phyloP scores from a whole-genome alignment of 2,329 filamentous ascomycete species.

The Alternaria brassicae region DNA sequence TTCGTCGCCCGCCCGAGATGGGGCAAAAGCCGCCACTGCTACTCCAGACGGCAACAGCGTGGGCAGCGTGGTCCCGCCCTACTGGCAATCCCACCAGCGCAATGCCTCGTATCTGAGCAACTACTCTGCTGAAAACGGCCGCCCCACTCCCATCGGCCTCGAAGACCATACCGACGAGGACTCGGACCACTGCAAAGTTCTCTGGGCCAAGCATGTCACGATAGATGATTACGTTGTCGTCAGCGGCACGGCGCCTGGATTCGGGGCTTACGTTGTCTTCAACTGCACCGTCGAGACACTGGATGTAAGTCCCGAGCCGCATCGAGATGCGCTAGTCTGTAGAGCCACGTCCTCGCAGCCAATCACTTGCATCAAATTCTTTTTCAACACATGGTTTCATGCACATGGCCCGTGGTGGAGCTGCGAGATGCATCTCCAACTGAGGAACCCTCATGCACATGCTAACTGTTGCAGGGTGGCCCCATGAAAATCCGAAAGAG shows the following conservation, averaged over 20 bases:
- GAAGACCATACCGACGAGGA: slow-evolving; percentile 69
- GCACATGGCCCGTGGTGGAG: slow-evolving; percentile 15
- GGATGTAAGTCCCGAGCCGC: slow-evolving; percentile 64
- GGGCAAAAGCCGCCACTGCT: slow-evolving; percentile 29
- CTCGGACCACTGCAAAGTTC: slow-evolving; percentile 62
- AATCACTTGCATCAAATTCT: slow-evolving; percentile 16
- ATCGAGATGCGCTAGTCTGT: slow-evolving; percentile 22
- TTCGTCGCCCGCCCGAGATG: slow-evolving; percentile 32
- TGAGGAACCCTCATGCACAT: slow-evolving; percentile 1
- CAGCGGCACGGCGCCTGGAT: slow-evolving; percentile 61
- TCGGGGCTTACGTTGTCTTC: slow-evolving; percentile 96
- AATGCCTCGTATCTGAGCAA: slow-evolving; percentile 47
- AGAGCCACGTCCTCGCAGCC: slow-evolving; percentile 20
- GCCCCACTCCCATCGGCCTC: slow-evolving; percentile 61
- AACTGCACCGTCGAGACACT: slow-evolving; percentile 88
- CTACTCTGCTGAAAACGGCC: slow-evolving; percentile 44
- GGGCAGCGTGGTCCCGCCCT: slow-evolving; percentile 53
- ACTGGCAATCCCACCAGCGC: slow-evolving; percentile 55
- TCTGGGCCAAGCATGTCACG: slow-evolving; percentile 68
- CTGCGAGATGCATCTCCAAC: slow-evolving; percentile 7
- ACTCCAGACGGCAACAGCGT: slow-evolving; percentile 42
- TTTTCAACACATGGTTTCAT: slow-evolving; percentile 14
- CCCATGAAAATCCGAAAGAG: slow-evolving; percentile 67
- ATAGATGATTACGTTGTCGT: slow-evolving; percentile 70
- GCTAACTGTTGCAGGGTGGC: slow-evolving; percentile 55